Conservation (phyloP, 441 rosid genomes). For the Adansonia gregorii region DNA sequence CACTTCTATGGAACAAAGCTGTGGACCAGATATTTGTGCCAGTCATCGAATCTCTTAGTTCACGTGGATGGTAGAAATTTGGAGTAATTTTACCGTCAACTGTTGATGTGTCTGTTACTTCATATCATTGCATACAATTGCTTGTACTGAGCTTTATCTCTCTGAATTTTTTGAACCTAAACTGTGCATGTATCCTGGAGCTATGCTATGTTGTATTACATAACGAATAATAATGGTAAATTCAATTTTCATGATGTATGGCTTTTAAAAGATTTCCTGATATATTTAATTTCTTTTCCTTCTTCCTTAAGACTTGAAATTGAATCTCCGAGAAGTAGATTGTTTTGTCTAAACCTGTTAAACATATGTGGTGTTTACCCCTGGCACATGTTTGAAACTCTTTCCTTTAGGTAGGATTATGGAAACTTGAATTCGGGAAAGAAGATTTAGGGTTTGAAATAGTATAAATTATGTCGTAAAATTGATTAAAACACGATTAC, state of each 20-base stretch:
- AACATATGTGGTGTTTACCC: no score
- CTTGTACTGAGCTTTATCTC: slow-evolving; percentile 18
- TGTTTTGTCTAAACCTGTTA: no score
- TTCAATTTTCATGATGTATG: background rate
- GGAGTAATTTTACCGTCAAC: slow-evolving; percentile 4
- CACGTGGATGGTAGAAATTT: slow-evolving; percentile 62
- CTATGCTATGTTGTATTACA: slow-evolving; percentile 9
- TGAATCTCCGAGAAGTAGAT: background rate
- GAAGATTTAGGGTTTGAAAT: background rate
- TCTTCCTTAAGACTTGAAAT: background rate
- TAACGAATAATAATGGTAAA: background rate
- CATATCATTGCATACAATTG: slow-evolving; percentile 20
- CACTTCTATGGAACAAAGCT: slow-evolving; percentile 80
- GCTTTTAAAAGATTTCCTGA: background rate
- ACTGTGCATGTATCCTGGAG: slow-evolving; percentile 22
- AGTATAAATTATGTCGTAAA: background rate
- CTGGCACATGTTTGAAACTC: no score
- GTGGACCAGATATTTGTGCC: slow-evolving; percentile 83
- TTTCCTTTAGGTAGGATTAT: no score
- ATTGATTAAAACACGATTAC: no score
- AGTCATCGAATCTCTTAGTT: slow-evolving; percentile 61
- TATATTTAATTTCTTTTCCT: background rate
- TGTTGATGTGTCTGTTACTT: slow-evolving; percentile 21
- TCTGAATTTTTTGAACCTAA: slow-evolving; percentile 11
- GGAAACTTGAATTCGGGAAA: no score